A percentile compares a stretch with the other conserved stretches of the same genome.
These are phyloP conservation scores for Pseudocercospora vitis DNA, from an alignment of 2,329 filamentous ascomycete genomes.

Conservation along the genomic window DNA sequence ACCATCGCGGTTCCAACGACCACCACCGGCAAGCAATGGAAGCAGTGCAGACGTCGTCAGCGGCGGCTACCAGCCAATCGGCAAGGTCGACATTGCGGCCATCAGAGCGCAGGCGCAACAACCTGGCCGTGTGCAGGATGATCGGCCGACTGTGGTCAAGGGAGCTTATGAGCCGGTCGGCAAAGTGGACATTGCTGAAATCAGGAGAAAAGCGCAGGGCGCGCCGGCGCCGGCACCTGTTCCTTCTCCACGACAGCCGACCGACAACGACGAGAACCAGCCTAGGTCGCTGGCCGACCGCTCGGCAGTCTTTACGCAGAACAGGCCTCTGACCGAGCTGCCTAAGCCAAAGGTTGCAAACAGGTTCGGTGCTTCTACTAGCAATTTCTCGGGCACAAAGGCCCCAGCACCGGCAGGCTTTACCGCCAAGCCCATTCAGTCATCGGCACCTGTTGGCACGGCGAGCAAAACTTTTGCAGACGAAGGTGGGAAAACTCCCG, in stretches of 20 bases:
- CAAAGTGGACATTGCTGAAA: conserved; percentile 95
- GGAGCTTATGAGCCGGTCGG: conserved; percentile 92
- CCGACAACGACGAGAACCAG: conserved; percentile 50
- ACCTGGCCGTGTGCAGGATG: conserved; percentile 59
- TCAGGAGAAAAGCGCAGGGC: conserved; percentile 78
- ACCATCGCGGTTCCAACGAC: conserved; percentile 60
- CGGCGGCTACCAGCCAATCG: conserved; percentile 88
- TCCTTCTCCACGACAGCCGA: conserved; percentile 48
- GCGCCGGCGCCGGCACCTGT: conserved; percentile 31
- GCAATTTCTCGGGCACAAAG: conserved; percentile 82
- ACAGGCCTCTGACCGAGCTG: conserved; percentile 78
- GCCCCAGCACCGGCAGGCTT: conserved; percentile 74
- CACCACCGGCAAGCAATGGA: conserved; percentile 48
- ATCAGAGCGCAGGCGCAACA: conserved; percentile 74
- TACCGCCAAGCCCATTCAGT: conserved; percentile 56
- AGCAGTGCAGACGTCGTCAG: conserved; percentile 65
- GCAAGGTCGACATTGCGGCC: conserved; percentile 95
- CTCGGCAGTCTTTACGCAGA: conserved; percentile 69
- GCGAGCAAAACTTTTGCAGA: conserved; percentile 94
- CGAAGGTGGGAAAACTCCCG: conserved; percentile 90
- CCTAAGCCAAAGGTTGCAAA: conserved; percentile 96
- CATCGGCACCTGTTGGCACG: conserved; percentile 66
- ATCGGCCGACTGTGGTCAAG: conserved; percentile 81
- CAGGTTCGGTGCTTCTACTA: conserved; percentile 71
- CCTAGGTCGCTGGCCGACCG: conserved; percentile 72